These are phyloP conservation scores for Emericellopsis cladophorae DNA, from an alignment of 2,329 filamentous ascomycete species.

Conservation along the genomic window DNA sequence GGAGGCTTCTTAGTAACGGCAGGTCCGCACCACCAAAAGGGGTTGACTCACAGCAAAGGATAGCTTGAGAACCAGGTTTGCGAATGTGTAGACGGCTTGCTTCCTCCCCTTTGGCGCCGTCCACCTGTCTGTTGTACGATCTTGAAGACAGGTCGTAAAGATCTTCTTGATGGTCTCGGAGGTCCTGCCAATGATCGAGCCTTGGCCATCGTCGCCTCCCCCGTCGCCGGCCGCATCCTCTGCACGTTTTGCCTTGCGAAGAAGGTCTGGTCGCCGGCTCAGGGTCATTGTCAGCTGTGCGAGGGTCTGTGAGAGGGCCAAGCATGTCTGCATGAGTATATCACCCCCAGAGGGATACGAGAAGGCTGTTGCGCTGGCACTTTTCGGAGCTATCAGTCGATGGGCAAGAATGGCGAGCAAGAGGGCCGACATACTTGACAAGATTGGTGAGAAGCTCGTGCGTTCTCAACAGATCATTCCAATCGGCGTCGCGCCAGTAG, in stretches of 20 bases:
- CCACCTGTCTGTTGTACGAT: slow-evolving; percentile 55
- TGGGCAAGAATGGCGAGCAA: not conserved
- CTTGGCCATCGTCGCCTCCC: slow-evolving; percentile 53
- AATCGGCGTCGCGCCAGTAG: slow-evolving; percentile 71
- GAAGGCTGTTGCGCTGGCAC: slow-evolving; percentile 73
- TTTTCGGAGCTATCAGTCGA: slow-evolving; percentile 17
- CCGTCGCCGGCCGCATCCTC: slow-evolving; percentile 7
- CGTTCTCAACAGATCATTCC: slow-evolving; percentile 60
- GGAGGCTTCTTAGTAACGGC: not conserved
- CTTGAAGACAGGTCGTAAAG: slow-evolving; percentile 80
- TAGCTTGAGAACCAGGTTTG: slow-evolving; percentile 79
- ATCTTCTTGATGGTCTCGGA: slow-evolving; percentile 84
- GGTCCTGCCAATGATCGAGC: slow-evolving; percentile 72
- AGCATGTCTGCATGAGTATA: slow-evolving; percentile 71
- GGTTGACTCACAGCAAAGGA: slow-evolving; percentile 57
- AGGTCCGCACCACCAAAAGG: not conserved
- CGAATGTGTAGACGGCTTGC: slow-evolving; percentile 79
- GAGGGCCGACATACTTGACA: slow-evolving; percentile 49
- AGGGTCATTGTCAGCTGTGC: slow-evolving; percentile 75
- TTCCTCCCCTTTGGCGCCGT: slow-evolving; percentile 73
- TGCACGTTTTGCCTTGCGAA: slow-evolving; percentile 37
- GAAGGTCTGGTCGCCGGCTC: slow-evolving; percentile 68
- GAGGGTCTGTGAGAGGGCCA: slow-evolving; percentile 69
- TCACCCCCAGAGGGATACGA: slow-evolving; percentile 68
- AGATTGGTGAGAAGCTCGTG: slow-evolving; percentile 64